Conservation (phyloP, 805 yeast genomes). For the Priceomyces castillae region DNA sequence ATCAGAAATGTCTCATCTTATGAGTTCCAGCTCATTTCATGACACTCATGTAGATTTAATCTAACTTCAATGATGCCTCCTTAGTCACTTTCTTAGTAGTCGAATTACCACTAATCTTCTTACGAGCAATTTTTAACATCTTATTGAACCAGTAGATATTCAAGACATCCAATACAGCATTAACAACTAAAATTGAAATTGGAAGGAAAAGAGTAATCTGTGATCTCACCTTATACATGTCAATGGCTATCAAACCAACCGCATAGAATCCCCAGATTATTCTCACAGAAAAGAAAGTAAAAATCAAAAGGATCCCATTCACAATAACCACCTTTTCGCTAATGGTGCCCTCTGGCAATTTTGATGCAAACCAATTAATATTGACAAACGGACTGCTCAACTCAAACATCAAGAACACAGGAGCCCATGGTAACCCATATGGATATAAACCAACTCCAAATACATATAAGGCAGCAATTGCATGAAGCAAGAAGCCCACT, state of each 20-base stretch:
- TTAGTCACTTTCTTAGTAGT: slow-evolving; percentile 15
- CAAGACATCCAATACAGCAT: slow-evolving; percentile 60
- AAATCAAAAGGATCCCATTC: slow-evolving; percentile 71
- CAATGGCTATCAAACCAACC: slow-evolving; percentile 48
- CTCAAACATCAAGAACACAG: slow-evolving; percentile 81
- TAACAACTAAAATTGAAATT: slow-evolving; percentile 49
- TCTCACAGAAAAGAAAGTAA: slow-evolving; percentile 72
- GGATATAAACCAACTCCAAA: slow-evolving; percentile 65
- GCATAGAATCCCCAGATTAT: slow-evolving; percentile 86
- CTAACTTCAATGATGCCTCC: slow-evolving; percentile 16
- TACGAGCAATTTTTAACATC: slow-evolving; percentile 72
- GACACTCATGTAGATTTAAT: slow-evolving; percentile 7
- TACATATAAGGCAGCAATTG: slow-evolving; percentile 74
- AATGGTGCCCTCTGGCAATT: slow-evolving; percentile 66
- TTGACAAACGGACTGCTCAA: slow-evolving; percentile 93
- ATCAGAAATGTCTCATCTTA: too few relatives aligned
- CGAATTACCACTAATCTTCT: slow-evolving; percentile 32
- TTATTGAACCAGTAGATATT: slow-evolving; percentile 85
- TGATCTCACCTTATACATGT: slow-evolving; percentile 45
- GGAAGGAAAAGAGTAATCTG: slow-evolving; percentile 49
- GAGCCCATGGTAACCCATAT: slow-evolving; percentile 75
- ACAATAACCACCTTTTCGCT: slow-evolving; percentile 52
- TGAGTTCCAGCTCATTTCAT: background rate
- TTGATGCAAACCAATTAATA: slow-evolving; percentile 84
- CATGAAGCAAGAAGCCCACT: slow-evolving; percentile 77